These are phyloP conservation scores for Carex sylvatica DNA, from an alignment of 202 grass and related monocot genomes.

Conservation along the genomic window DNA sequence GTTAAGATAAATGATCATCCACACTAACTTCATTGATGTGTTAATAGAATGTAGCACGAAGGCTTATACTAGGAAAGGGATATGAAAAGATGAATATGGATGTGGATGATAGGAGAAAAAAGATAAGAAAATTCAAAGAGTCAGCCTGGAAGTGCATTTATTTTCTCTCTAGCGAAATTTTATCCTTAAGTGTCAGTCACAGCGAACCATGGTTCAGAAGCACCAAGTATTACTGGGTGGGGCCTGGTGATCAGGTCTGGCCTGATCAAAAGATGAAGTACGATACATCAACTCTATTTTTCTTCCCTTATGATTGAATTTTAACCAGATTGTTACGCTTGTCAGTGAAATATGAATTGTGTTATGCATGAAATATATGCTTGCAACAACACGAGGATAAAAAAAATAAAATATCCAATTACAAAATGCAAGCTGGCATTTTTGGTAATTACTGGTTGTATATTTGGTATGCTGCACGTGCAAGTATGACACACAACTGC, in stretches of 20 bases:
- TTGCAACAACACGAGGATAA: not conserved
- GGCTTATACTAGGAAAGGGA: conserved; percentile 57
- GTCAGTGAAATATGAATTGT: not conserved
- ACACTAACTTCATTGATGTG: conserved; percentile 19
- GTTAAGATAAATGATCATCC: conserved; percentile 21
- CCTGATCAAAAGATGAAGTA: conserved; percentile 98
- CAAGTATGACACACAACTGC: not conserved
- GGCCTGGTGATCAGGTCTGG: conserved; percentile 89
- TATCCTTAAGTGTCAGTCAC: conserved; percentile 77
- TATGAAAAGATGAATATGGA: conserved; percentile 52
- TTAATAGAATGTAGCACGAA: conserved; percentile 54
- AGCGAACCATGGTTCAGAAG: conserved; percentile 76
- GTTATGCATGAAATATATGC: not conserved
- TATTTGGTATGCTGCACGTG: not conserved
- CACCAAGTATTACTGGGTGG: conserved; percentile 80
- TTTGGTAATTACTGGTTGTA: not conserved
- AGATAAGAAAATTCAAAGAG: conserved; percentile 91
- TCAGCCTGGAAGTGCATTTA: conserved; percentile 94
- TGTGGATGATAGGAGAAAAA: conserved; percentile 61
- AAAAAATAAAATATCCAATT: not conserved
- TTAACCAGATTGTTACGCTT: not conserved
- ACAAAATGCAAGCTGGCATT: not conserved
- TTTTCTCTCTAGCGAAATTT: conserved; percentile 64
- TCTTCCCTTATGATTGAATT: not conserved
- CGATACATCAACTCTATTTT: conserved; percentile 11